These are phyloP conservation scores for Russula dissimulans DNA, from an alignment of 768 basidiomycete genomes.

Conservation along the genomic window DNA sequence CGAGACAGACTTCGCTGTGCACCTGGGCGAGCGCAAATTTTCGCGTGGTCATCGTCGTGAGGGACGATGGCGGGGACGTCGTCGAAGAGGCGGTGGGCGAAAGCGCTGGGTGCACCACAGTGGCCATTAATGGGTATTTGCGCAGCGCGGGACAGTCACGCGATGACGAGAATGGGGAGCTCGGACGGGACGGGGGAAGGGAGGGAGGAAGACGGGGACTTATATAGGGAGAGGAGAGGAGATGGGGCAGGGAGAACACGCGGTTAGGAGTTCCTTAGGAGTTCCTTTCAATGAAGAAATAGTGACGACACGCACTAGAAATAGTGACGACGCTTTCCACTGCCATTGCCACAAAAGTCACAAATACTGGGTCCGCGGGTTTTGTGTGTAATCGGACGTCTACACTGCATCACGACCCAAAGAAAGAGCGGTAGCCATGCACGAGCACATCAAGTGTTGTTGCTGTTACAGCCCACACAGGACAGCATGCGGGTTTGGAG, in stretches of 20 bases:
- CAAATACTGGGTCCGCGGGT: too few relatives aligned
- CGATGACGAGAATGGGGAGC: background rate
- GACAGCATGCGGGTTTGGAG: too few relatives aligned
- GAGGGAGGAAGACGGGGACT: background rate
- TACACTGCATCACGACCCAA: background rate
- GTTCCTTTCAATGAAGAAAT: background rate
- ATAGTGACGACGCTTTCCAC: background rate
- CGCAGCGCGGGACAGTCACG: background rate
- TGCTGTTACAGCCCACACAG: too few relatives aligned
- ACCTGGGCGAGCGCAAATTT: constrained; percentile 21
- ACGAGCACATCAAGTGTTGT: too few relatives aligned
- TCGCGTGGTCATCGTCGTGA: background rate
- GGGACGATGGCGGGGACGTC: background rate
- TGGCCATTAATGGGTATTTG: background rate
- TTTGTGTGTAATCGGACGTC: background rate
- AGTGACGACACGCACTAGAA: background rate
- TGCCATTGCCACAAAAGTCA: background rate
- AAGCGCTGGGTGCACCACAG: constrained; percentile 1
- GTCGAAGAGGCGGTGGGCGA: background rate
- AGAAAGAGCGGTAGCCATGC: background rate
- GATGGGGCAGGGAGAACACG: background rate
- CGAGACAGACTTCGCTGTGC: constrained; percentile 20
- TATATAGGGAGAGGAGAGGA: background rate
- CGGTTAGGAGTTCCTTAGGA: background rate
- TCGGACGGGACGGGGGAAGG: background rate